Evolutionary conservation across 176 grass and related monocot genomes (phyloP), one percentile per base, ranked within the genome.

Genomic region (Aechmea fasciata): DNA sequence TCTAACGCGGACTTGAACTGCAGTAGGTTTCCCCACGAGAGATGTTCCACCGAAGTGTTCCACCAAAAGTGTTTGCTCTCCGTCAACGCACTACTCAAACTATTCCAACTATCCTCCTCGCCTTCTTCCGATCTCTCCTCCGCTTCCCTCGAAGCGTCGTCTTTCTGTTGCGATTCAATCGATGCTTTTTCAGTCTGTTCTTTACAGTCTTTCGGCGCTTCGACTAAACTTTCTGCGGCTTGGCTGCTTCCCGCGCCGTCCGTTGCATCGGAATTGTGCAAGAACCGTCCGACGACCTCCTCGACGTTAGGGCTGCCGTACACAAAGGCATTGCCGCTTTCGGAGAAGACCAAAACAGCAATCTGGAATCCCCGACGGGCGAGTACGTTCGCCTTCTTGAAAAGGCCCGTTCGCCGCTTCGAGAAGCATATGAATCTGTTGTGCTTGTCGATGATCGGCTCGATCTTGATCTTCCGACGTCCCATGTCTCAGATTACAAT

Each of bases 351-450:
- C 12, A 66, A 2, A 28, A 48, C 13, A 26, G 13, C 13, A 1
- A 15, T 13, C 6, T 47, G 1, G 24, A 26, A 66, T 22, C 64
- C 64, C 3, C 2, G 22, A 1, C 0, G 2, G 64, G 12, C 23
- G 64, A 66, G 22, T 1, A 17, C 28, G 19, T 29, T 15, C 11
- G 67, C 48, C 48, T 69, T 69, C 18, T 69, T 52, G 67, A 69
- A 69, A 17, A 69, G 67, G 3, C 67, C 67, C 22, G 51, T 51
- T 1, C 67, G 67, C 10, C 48, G 67, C 48, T 69, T 69, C 8
- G 67, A 50, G 67, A 69, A 69, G 67, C 48, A 69, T n/a, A 69
- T 50, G 10, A 50, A 48, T 2, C 67, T 47, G 2, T 10, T 11
- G 9, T 51, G 67, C 9, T 18, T 69, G 17, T 69, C 3, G 7